A percentile compares a stretch with the other conserved stretches of the same genome.
These are phyloP conservation scores for Globisporangium solare DNA, from an alignment of 352 stramenopile genomes.

Conservation along the genomic window DNA sequence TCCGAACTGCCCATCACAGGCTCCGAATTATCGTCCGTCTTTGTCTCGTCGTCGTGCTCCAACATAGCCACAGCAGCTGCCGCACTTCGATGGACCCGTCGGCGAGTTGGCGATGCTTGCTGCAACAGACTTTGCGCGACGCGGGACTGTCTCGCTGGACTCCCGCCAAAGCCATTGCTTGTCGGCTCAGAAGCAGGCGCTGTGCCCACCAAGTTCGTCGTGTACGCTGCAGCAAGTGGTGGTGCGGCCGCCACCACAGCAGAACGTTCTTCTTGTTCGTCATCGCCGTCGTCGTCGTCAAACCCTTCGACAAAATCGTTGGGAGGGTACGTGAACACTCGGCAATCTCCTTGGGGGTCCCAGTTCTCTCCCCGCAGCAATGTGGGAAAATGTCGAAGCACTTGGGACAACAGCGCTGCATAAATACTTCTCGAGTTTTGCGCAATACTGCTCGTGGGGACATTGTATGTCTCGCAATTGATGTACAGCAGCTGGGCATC, in stretches of 20 bases:
- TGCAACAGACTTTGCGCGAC: too few relatives aligned
- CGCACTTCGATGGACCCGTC: too few relatives aligned
- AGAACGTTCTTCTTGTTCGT: constrained; percentile 10
- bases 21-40: too few relatives aligned
- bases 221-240: too few relatives aligned
- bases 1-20: too few relatives aligned
- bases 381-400: constrained; percentile 62
- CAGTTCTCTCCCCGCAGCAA: constrained; percentile 24
- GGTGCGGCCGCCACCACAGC: not conserved
- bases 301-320: constrained; percentile 43
- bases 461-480: constrained; percentile 88
- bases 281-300: constrained; percentile 21
- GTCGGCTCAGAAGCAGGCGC: too few relatives aligned
- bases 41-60: too few relatives aligned
- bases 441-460: constrained; percentile 70
- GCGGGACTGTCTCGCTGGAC: too few relatives aligned
- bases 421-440: constrained; percentile 78
- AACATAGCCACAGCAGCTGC: too few relatives aligned
- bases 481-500: constrained; percentile 66
- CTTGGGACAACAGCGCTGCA: constrained; percentile 45
- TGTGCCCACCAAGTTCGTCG: too few relatives aligned
- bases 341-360: constrained; percentile 17
- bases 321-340: constrained; percentile 38
- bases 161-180: too few relatives aligned
- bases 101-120: too few relatives aligned